Evolutionary conservation across 1,284 basidiomycete genomes (phyloP), one percentile per base, ranked within the genome.

Genomic region (Albatrellus sp.): DNA sequence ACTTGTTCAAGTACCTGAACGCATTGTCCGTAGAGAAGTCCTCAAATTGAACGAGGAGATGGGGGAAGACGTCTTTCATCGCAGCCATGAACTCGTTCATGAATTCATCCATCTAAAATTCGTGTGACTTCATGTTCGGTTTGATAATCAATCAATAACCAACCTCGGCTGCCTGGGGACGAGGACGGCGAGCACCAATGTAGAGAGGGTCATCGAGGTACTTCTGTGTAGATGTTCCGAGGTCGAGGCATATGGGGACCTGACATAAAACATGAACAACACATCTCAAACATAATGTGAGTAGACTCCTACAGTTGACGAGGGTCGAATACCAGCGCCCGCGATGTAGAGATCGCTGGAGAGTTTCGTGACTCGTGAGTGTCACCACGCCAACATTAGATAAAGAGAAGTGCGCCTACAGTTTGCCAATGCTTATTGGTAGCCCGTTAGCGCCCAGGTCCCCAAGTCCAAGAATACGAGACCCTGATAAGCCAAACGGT

Each of bases 1-100:
- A 85, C 52, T 69, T 64, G 34, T 74, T 71, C 24, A 88, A 70
- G 60, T 85, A 85, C 45, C 70, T 66, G 63, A 88, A 88, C 0
- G 84, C 84, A 39, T 82, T 80, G 55, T 84, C 79, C 0, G 80
- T 83, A 43, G 80, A 82, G 54, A 83, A 84, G 56, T 84, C 81
- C 55, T 90, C 87, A 55, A 89, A 90, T 54, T 90, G 87, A 24
- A 90, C 73, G 51, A 89, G 70, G 45, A 83, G 67, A 48, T 78
- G 68, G 10, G 88, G 88, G 62, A 84, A 84, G 40, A 75, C 70
- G 35, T 73, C 67, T 37, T 65, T 62, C 65, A 82, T 78, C 10
- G 81, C 80, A 3, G 65, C 60, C 83, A 90, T 89, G 59, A 90
- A 88, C 54, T 84, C 80, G 49, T 84, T 77, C 75, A 90, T 80